Percentiles rank a stretch among this genome's conserved stretches.
These are phyloP conservation scores for Pestalotiopsis sp. DNA, from an alignment of 2,329 filamentous ascomycete species.

Conservation along the genomic window DNA sequence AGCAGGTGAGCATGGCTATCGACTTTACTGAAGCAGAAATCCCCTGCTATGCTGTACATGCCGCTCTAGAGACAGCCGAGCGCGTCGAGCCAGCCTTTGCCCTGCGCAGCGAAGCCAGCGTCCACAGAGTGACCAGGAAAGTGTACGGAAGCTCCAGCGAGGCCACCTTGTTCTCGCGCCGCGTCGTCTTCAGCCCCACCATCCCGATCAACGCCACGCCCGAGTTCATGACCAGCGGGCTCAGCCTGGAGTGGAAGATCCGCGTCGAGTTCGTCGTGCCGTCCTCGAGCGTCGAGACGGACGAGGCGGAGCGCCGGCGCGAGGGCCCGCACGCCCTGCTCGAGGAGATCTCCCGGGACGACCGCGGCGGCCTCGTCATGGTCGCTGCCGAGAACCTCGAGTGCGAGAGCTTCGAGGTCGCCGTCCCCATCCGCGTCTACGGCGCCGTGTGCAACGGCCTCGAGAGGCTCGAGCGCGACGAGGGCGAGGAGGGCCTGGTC, in stretches of 20 bases:
- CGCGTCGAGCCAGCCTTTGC: conserved; percentile 80
- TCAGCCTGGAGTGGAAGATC: conserved; percentile 86
- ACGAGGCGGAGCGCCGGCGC: conserved; percentile 25
- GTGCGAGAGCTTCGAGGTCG: conserved; percentile 90
- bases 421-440: conserved; percentile 83
- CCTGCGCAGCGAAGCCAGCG: conserved; percentile 80
- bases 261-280: conserved; percentile 91
- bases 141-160: conserved; percentile 79
- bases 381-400: conserved; percentile 77
- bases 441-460: conserved; percentile 61
- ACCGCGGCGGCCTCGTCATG: conserved; percentile 72
- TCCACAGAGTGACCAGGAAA: conserved; percentile 83
- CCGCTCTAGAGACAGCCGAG: conserved; percentile 85
- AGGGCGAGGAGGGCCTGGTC: conserved; percentile 46
- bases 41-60: conserved; percentile 82
- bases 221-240: conserved; percentile 87
- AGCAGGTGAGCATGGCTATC: conserved; percentile 80
- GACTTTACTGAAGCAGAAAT: conserved; percentile 81
- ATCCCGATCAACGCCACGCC: conserved; percentile 85
- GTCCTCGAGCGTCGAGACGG: conserved; percentile 37
- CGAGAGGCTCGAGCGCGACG: conserved; percentile 58
- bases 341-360: conserved; percentile 78
- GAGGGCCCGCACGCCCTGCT: conserved; percentile 57
- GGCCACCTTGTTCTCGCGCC: conserved; percentile 78
- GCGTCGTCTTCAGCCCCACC: conserved; percentile 78